Conservation (phyloP, 2,329 filamentous ascomycete species). For the Fusarium tricinctum region DNA sequence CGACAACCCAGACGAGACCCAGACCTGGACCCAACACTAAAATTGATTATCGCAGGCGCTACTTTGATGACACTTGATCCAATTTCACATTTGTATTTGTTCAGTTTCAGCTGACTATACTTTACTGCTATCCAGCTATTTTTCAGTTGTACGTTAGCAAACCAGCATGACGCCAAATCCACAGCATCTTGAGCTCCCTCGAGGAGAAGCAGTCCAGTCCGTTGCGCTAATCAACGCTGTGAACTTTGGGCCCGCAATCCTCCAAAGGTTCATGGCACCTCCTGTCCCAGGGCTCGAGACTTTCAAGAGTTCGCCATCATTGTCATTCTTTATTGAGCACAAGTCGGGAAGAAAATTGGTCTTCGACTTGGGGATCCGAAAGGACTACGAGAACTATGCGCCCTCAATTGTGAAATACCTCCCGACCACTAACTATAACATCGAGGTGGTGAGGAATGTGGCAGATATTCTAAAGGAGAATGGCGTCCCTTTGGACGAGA, state of each 20-base stretch:
- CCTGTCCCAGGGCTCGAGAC: constrained; percentile 54
- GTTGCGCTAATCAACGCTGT: constrained; percentile 57
- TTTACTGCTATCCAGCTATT: background rate
- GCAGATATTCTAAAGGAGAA: constrained; percentile 38
- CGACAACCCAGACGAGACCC: constrained; percentile 1
- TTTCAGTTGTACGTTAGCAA: too few species aligned
- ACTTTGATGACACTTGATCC: background rate
- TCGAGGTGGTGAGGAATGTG: constrained; percentile 47
- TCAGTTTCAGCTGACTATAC: background rate
- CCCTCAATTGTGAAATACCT: constrained; percentile 46
- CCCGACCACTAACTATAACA: constrained; percentile 48
- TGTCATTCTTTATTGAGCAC: constrained; percentile 52
- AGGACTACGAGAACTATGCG: constrained; percentile 50
- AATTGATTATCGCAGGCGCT: background rate
- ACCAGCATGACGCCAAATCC: background rate
- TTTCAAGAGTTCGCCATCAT: constrained; percentile 49
- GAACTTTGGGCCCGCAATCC: constrained; percentile 57
- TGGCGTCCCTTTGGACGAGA: constrained; percentile 10
- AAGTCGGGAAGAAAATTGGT: constrained; percentile 49
- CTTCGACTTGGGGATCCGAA: constrained; percentile 52
- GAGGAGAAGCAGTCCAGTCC: constrained; percentile 22
- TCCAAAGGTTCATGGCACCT: constrained; percentile 57
- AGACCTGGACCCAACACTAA: constrained; percentile 11
- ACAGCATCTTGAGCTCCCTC: constrained; percentile 19
- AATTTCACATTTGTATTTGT: background rate